Percentiles rank a stretch among this genome's conserved stretches.
phyloP scores from a whole-genome alignment of 371 early-diverging fungal species.

The Mortierella sp. region DNA sequence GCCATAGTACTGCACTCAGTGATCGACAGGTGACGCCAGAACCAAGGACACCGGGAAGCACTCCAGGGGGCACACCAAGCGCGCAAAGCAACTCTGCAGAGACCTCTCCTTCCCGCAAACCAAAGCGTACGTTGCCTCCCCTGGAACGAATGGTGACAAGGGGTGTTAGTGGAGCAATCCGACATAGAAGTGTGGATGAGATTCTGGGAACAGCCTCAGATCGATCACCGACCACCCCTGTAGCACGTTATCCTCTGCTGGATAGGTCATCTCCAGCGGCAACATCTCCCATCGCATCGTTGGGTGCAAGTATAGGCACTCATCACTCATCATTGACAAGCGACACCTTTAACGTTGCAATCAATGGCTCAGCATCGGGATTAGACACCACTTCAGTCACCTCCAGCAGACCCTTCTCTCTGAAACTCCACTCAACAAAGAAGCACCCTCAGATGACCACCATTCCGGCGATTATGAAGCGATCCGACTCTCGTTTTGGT shows the following conservation, averaged over 20 bases:
- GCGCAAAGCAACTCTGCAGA: slow-evolving; percentile 45
- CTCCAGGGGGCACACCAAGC: slow-evolving; percentile 42
- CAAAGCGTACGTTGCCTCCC: slow-evolving; percentile 64
- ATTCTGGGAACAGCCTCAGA: slow-evolving; percentile 60
- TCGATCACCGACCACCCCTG: slow-evolving; percentile 36
- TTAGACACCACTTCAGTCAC: neutral
- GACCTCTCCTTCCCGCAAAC: slow-evolving; percentile 48
- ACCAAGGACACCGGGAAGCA: slow-evolving; percentile 51
- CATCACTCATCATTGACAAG: slow-evolving; percentile 4
- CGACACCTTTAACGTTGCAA: slow-evolving; percentile 9
- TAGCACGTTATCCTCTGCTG: slow-evolving; percentile 13
- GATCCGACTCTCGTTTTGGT: slow-evolving; percentile 40
- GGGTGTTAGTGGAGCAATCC: slow-evolving; percentile 73
- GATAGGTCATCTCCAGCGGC: slow-evolving; percentile 32
- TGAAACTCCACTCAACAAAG: slow-evolving; percentile 28
- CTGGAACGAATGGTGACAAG: slow-evolving; percentile 79
- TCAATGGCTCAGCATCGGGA: slow-evolving; percentile 6
- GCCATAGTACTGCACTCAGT: neutral
- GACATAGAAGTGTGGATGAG: slow-evolving; percentile 70
- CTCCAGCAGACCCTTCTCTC: slow-evolving; percentile 8
- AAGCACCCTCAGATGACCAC: slow-evolving; percentile 45
- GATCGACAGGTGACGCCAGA: slow-evolving; percentile 49
- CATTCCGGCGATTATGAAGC: slow-evolving; percentile 40
- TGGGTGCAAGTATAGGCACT: slow-evolving; percentile 1
- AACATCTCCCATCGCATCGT: slow-evolving; percentile 22